Conservation (phyloP, 2,329 filamentous ascomycete genomes). For the Clarireedia monteithiana region DNA sequence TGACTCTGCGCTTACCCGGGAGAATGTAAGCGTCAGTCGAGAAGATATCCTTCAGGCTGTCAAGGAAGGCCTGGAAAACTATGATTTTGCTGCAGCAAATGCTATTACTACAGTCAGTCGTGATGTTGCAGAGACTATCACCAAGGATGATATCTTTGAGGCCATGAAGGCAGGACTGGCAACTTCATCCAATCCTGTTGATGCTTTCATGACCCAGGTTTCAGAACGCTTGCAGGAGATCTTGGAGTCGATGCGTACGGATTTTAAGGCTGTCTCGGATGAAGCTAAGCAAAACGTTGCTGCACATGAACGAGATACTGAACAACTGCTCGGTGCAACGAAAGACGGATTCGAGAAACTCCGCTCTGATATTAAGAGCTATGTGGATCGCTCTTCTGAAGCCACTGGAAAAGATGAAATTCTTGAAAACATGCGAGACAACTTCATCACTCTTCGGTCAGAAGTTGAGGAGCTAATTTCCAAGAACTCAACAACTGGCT, state of each 20-base stretch:
- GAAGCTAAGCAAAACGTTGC: constrained; percentile 71
- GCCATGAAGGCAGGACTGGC: constrained; percentile 52
- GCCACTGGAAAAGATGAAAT: constrained; percentile 70
- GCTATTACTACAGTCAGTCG: constrained; percentile 37
- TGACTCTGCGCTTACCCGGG: constrained; percentile 53
- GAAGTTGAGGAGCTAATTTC: constrained; percentile 57
- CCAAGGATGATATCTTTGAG: constrained; percentile 46
- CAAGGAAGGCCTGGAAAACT: constrained; percentile 59
- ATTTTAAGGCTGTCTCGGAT: constrained; percentile 52
- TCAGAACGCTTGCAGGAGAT: constrained; percentile 56
- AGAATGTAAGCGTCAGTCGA: constrained; percentile 49
- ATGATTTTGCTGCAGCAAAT: constrained; percentile 38
- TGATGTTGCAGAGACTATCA: constrained; percentile 47
- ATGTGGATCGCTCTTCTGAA: constrained; percentile 66
- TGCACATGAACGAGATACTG: constrained; percentile 71
- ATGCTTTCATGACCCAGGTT: constrained; percentile 41
- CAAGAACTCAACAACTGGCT: constrained; percentile 42
- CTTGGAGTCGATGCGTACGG: constrained; percentile 48
- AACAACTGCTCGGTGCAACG: constrained; percentile 80
- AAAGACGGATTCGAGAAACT: constrained; percentile 82
- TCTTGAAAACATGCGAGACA: constrained; percentile 57
- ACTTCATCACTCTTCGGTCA: constrained; percentile 58
- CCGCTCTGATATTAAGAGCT: constrained; percentile 70
- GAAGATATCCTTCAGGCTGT: constrained; percentile 58
- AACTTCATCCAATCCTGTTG: constrained; percentile 35